These are phyloP conservation scores for Spizellomyces sp. DNA, from an alignment of 192 early-diverging fungal genomes.

Conservation along the genomic window DNA sequence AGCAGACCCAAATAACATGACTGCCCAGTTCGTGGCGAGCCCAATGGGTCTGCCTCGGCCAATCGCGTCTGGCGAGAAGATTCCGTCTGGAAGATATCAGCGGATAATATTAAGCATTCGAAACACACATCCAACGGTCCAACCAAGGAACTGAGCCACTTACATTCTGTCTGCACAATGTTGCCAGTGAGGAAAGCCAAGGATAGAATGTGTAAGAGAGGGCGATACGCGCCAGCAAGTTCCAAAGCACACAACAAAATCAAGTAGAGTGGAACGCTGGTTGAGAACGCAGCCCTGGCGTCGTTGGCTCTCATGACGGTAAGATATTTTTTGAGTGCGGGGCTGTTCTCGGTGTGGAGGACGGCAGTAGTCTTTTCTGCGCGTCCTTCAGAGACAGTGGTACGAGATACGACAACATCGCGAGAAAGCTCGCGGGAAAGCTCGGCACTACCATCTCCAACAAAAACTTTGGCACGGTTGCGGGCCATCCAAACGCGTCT, in stretches of 20 bases:
- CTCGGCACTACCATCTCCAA: constrained; percentile 42
- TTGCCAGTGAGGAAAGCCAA: constrained; percentile 33
- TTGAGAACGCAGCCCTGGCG: constrained; percentile 28
- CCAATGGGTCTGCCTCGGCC: constrained; percentile 17
- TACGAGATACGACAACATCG: constrained; percentile 36
- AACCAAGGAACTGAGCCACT: too few relatives aligned
- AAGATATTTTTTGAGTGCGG: background rate
- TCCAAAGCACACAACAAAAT: constrained; percentile 35
- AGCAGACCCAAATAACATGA: constrained; percentile 44
- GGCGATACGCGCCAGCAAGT: constrained; percentile 34
- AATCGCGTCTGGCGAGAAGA: constrained; percentile 7
- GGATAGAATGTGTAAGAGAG: constrained; percentile 37
- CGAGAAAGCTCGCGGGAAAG: constrained; percentile 27
- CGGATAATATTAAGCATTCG: too few relatives aligned
- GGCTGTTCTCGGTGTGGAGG: constrained; percentile 22
- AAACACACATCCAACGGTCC: too few relatives aligned
- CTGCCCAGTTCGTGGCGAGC: constrained; percentile 16
- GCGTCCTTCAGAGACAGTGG: constrained; percentile 15
- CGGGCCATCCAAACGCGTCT: constrained; percentile 40
- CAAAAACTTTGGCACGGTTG: constrained; percentile 35
- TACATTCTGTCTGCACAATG: constrained; percentile 31
- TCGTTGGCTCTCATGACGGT: constrained; percentile 28
- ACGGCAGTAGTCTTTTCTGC: constrained; percentile 25
- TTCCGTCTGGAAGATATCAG: constrained; percentile 3
- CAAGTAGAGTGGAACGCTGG: constrained; percentile 30